Evolutionary conservation across 352 stramenopile genomes (phyloP).

Genomic region (Globisporangium heterothallicum): DNA sequence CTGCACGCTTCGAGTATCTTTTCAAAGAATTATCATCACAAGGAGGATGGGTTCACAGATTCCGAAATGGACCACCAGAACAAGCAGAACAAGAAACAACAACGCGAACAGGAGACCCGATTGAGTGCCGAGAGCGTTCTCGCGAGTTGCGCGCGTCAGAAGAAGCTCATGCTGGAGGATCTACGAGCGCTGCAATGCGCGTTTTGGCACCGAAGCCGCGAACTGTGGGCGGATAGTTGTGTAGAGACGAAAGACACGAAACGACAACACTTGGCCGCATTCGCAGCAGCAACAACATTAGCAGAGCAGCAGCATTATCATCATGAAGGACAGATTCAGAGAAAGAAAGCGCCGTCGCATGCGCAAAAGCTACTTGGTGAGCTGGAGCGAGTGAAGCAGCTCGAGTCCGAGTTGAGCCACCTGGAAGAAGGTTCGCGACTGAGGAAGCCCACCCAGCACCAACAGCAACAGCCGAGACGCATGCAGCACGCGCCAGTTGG

Average conservation of each 20-base stretch:
- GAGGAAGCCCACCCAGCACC: conserved; percentile 1
- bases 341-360: background rate
- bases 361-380: conserved; percentile 12
- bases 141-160: conserved; percentile 28
- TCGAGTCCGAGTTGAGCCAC: background rate
- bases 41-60: too few species aligned
- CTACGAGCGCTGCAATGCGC: conserved; percentile 23
- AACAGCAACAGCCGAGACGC: background rate
- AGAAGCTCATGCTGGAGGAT: conserved; percentile 22
- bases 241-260: background rate
- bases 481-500: background rate
- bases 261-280: too few species aligned
- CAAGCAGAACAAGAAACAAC: too few species aligned
- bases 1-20: background rate
- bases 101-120: background rate
- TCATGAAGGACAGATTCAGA: background rate
- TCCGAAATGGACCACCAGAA: too few species aligned
- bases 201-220: conserved; percentile 25
- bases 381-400: conserved; percentile 11
- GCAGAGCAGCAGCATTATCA: background rate
- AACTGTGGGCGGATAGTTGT: conserved; percentile 17
- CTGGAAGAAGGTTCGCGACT: background rate
- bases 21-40: too few species aligned
- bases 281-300: background rate
- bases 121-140: conserved; percentile 21